Evolutionary conservation across 345 rosid species (phyloP).

Genomic region (Erysimum cheiranthoides): DNA sequence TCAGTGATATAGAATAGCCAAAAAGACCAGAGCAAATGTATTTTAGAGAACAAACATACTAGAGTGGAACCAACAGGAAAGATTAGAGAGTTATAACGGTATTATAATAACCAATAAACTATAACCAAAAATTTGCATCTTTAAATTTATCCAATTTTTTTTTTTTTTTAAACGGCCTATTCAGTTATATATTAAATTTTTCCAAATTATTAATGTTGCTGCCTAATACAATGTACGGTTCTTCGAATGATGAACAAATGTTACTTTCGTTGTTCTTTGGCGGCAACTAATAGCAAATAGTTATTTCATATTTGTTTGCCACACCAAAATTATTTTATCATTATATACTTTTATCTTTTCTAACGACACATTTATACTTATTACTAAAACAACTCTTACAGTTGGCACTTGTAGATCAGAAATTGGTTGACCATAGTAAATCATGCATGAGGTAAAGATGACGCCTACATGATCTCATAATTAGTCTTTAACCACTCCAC

Average conservation of each 20-base stretch:
- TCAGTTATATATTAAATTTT: no score
- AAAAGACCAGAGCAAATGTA: no score
- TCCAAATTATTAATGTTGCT: neutral
- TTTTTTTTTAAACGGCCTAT: no score
- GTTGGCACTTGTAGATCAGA: constrained; percentile 2
- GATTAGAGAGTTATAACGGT: no score
- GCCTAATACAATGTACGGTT: neutral
- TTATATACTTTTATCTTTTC: neutral
- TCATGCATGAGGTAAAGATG: constrained; percentile 27
- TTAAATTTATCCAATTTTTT: no score
- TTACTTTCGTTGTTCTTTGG: neutral
- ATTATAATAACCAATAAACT: no score
- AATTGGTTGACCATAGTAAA: constrained; percentile 1
- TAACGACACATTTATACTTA: neutral
- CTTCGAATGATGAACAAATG: neutral
- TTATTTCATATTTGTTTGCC: neutral
- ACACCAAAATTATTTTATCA: neutral
- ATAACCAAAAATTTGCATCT: no score
- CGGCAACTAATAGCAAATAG: neutral
- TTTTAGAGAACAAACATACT: neutral
- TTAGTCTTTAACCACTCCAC: neutral
- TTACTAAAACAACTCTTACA: constrained; percentile 2
- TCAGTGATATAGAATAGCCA: neutral
- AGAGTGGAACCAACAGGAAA: neutral
- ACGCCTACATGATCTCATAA: constrained; percentile 21